phyloP scores from a whole-genome alignment of 345 rosid genomes.

The Bruguiera gymnorhiza region DNA sequence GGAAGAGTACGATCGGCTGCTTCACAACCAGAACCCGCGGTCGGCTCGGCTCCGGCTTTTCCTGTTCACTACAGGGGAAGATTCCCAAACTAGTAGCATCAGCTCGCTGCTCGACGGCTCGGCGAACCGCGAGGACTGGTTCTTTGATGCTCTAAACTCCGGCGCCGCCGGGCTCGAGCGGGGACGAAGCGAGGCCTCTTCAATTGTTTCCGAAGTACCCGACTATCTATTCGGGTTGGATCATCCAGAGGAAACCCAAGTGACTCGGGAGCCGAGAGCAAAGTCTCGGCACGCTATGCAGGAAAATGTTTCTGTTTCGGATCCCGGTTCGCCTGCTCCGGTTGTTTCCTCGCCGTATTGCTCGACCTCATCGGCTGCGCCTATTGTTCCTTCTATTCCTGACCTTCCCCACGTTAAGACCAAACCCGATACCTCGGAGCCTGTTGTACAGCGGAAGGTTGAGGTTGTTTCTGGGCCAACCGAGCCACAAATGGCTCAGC shows the following conservation, averaged over 20 bases:
- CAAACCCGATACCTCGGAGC: constrained; percentile 53
- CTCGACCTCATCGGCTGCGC: constrained; percentile 57
- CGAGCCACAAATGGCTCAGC: constrained; percentile 40
- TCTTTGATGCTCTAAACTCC: constrained; percentile 75
- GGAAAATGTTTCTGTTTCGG: constrained; percentile 65
- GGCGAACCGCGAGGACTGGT: constrained; percentile 83
- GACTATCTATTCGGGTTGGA: constrained; percentile 90
- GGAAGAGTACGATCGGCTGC: constrained; percentile 87
- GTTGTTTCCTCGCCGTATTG: constrained; percentile 63
- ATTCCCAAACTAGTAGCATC: constrained; percentile 68
- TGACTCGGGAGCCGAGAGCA: constrained; percentile 48
- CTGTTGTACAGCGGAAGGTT: constrained; percentile 16
- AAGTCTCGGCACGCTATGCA: constrained; percentile 38
- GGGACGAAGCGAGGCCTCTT: constrained; percentile 77
- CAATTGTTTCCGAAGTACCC: constrained; percentile 81
- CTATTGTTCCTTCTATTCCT: constrained; percentile 47
- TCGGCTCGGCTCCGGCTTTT: constrained; percentile 84
- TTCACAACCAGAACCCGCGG: constrained; percentile 60
- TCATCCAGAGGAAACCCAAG: constrained; percentile 51
- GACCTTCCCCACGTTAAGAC: constrained; percentile 69
- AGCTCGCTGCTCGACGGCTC: constrained; percentile 83
- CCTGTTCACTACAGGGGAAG: constrained; percentile 59
- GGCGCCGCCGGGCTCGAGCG: constrained; percentile 63
- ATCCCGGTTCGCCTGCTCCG: constrained; percentile 88
- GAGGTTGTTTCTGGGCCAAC: constrained; percentile 23